These are phyloP conservation scores for Oehlia diaphana DNA, from an alignment of 192 early-diverging fungal species.

Conservation along the genomic window DNA sequence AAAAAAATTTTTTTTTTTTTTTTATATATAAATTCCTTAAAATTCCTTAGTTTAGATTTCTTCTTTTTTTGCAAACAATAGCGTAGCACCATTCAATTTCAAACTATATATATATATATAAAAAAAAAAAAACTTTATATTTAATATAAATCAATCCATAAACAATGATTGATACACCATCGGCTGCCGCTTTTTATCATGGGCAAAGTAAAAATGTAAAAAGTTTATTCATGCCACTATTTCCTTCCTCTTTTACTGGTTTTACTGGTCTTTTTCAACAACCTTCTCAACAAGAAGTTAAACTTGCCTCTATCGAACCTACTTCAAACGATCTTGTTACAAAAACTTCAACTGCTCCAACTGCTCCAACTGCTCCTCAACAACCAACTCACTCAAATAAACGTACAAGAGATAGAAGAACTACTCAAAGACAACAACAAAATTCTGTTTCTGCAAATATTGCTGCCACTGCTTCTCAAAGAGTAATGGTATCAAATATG, in stretches of 20 bases:
- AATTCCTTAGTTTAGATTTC: too few relatives aligned
- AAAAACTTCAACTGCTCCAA: not conserved
- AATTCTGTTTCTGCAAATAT: constrained; percentile 19
- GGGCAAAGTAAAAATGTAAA: not conserved
- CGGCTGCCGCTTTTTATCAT: constrained; percentile 12
- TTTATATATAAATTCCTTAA: too few relatives aligned
- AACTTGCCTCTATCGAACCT: not conserved
- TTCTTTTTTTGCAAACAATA: too few relatives aligned
- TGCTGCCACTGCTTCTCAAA: not conserved
- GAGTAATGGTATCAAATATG: not conserved
- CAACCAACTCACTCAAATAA: constrained; percentile 9
- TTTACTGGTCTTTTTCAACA: not conserved
- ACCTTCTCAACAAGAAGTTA: constrained; percentile 7
- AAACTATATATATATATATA: not conserved
- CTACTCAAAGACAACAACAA: constrained; percentile 1
- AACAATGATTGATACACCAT: constrained; percentile 24
- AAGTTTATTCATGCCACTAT: not conserved
- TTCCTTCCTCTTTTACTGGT: not conserved
- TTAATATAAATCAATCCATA: not conserved
- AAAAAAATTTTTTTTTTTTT: too few relatives aligned
- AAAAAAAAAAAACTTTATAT: not conserved
- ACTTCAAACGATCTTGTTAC: not conserved
- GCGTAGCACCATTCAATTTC: too few relatives aligned
- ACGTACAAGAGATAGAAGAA: not conserved
- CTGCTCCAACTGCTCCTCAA: not conserved